Base-by-base conservation (phyloP, 257 asterid species). In the Schizonepeta tenuifolia region DNA sequence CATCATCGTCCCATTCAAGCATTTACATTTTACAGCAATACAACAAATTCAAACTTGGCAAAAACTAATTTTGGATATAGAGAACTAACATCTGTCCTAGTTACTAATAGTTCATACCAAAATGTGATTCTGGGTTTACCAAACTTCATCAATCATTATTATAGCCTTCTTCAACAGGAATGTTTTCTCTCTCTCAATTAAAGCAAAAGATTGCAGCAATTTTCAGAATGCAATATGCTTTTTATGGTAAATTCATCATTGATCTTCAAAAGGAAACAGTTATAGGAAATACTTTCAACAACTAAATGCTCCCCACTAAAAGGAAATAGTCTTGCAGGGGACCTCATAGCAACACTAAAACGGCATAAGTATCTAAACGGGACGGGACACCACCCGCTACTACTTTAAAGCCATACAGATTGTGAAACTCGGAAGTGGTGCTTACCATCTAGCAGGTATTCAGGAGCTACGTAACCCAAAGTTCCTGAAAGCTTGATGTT, bases 381-480 rank as follows among this genome's bases (percentile, higher is more conserved):
- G 31, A 47, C 9, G 38, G 51, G 63, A 50, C 40, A 59, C 2
- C 13, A 6, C 21, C 40, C 20, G 28, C 54, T 11, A 51, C 43
- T 7, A 64, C 17, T 59, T 69, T 41, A 26, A 50, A 49, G 65
- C 64, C 33, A 57, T 36, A 41, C 20, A 53, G 74, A 44, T 40
- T 38, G 9, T 17, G 35, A 53, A 11, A 63, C 46, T 18, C 50
- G 38, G 20, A 68, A 69, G 63, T 65, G 58, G 55, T 33, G 40
- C 85, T 64, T 86, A 92, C 97, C 97, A 71, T 92, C 97, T 56
- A 90, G 71, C 51, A 92, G 85, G 75, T 92, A 92, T 79, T 89
- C 98, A 1, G 98, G 98, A 69, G 96, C 96, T 57, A 89, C 90
- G 75, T 88, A 89, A 40, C 98, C 98, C 86, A 86, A 78, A 70